Evolutionary conservation across 768 basidiomycete species (phyloP), one percentile per base, ranked within the genome.

Genomic region (Boletus huronensis): DNA sequence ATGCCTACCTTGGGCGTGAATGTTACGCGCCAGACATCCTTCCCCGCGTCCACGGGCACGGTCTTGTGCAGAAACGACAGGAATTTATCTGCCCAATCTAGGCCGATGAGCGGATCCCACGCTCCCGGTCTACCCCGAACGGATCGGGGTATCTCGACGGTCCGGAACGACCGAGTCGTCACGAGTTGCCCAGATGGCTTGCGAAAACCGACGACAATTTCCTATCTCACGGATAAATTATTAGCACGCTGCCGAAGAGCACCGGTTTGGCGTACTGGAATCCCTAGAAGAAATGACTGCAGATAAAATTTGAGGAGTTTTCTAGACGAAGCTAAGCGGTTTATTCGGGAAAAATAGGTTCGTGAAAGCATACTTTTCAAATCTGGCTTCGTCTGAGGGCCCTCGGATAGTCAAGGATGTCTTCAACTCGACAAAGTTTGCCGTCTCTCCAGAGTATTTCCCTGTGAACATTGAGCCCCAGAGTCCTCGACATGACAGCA

Each of bases 251-350:
- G 28, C 38, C 7, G 34, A 40, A 44, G 7, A 48, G 35, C 16
- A 41, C 32, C 17, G 23, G 44, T 48, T 48, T 11, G 32, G 69
- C 85, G 61, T 67, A 88, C 88, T 21, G 92, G 93, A n/a, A 95
- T 91, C 46, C 93, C 93, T 50, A 95, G 81, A 26, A 95, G 79
- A 70, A 92, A 94, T 1, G 91, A 93, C 64, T 95, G 93, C 56
- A 93, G 83, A 75, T 93, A 94, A 70, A 92, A 92, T 64, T 91
- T 93, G 54, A 95, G 81, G n/a, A 95, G 74, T 67, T 95, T 95
- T 69, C 89, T 93, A 66, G 48, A 52, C 51, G 41, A 53, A 7
- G 50, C 19, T 60, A n/a, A 56, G 50, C 34, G 8, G 21, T 23
- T 42, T 41, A 19, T n/a, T 5, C 32, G 3, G 42, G 58, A 8